Evolutionary conservation across 306 rosid species (phyloP).

Genomic region (Sindora glabra): DNA sequence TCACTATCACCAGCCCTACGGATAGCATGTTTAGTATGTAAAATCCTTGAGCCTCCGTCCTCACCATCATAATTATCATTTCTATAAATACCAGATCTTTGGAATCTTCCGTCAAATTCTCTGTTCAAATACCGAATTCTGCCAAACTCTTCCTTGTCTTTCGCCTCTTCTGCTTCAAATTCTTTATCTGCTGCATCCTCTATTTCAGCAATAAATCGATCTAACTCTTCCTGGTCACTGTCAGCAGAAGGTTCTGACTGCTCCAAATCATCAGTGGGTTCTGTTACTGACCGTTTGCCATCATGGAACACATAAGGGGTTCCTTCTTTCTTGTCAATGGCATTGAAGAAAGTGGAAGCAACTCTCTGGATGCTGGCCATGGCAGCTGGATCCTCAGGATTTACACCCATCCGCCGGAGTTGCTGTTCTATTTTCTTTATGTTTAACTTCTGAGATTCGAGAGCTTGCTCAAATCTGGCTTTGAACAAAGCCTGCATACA

Average conservation of each 20-base stretch:
- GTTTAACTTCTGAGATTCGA: conserved; percentile 91
- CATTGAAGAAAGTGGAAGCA: conserved; percentile 92
- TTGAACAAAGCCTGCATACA: conserved; percentile 81
- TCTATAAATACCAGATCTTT: conserved; percentile 49
- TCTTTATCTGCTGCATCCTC: conserved; percentile 96
- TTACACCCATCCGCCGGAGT: conserved; percentile 83
- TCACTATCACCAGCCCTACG: conserved; percentile 34
- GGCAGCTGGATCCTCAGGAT: conserved; percentile 95
- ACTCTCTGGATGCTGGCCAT: conserved; percentile 95
- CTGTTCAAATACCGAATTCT: conserved; percentile 69
- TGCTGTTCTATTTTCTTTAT: conserved; percentile 88
- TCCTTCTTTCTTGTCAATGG: conserved; percentile 87
- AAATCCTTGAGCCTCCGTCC: conserved; percentile 30
- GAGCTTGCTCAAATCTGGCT: conserved; percentile 99
- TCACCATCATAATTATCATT: conserved; percentile 36
- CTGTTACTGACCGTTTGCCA: conserved; percentile 33
- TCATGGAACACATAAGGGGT: conserved; percentile 74
- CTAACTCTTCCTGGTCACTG: conserved; percentile 84
- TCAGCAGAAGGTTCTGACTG: conserved; percentile 50
- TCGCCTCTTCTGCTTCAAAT: conserved; percentile 86
- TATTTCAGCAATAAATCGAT: conserved; percentile 82
- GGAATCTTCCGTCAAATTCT: conserved; percentile 68
- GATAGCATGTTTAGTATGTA: conserved; percentile 34
- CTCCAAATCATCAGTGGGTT: conserved; percentile 30
- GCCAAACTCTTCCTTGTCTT: conserved; percentile 71